Percentiles rank a stretch among this genome's conserved stretches.
phyloP scores from a whole-genome alignment of 805 yeast genomes.

The Diddensiella transvaalensis region DNA sequence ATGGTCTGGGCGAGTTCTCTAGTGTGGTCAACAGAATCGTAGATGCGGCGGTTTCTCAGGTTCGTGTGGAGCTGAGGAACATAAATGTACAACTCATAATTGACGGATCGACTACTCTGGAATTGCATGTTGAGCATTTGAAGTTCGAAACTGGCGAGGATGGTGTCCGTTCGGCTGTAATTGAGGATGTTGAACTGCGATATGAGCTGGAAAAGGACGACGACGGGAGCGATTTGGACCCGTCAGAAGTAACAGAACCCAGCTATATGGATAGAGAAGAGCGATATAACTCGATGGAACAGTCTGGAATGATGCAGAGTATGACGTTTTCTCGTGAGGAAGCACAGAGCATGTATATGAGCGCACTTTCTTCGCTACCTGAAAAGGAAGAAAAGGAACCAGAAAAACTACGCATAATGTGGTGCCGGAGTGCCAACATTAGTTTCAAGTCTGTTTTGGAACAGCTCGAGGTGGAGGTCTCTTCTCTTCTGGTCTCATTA shows the following conservation, averaged over 20 bases:
- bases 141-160: conserved; percentile 9
- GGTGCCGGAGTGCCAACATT: conserved; percentile 12
- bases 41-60: conserved; percentile 37
- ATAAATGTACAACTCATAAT: conserved; percentile 18
- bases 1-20: conserved; percentile 32
- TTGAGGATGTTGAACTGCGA: conserved; percentile 6
- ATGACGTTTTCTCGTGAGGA: conserved; percentile 65
- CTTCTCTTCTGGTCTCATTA: conserved; percentile 7
- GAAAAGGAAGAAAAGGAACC: conserved; percentile 19
- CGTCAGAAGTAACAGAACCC: conserved; percentile 9
- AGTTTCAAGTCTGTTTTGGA: conserved; percentile 28
- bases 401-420: conserved; percentile 6
- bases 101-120: conserved; percentile 21
- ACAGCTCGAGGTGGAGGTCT: conserved; percentile 18
- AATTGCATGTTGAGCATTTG: conserved; percentile 1
- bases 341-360: conserved; percentile 73
- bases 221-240: not conserved
- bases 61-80: conserved; percentile 23
- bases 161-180: conserved; percentile 5
- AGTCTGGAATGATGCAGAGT: conserved; percentile 36
- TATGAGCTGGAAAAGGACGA: not conserved
- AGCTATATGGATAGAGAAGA: conserved; percentile 25
- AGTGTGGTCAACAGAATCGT: conserved; percentile 33
- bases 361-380: conserved; percentile 62
- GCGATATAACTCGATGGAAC: conserved; percentile 8